A percentile compares a stretch with the other conserved stretches of the same genome.
Conservation (phyloP, 345 rosid species). For the Camelina sativa region DNA sequence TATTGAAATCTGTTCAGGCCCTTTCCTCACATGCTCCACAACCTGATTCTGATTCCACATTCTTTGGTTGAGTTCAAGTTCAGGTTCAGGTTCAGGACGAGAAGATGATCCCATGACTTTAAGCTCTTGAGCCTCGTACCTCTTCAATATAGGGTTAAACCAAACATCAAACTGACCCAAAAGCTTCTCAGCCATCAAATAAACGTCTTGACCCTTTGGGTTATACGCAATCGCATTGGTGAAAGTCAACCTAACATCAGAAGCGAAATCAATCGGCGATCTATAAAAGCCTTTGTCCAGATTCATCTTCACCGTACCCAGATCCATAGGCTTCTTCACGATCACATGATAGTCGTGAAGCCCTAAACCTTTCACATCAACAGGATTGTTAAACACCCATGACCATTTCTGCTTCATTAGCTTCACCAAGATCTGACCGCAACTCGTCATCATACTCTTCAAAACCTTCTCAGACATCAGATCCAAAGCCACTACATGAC, state of each 20-base stretch:
- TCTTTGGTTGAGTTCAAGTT: constrained; percentile 15
- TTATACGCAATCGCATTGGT: constrained; percentile 76
- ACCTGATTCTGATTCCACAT: constrained; percentile 30
- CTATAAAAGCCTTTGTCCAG: constrained; percentile 53
- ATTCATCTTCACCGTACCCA: constrained; percentile 68
- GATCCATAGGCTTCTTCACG: constrained; percentile 81
- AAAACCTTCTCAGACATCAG: constrained; percentile 37
- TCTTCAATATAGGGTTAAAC: constrained; percentile 46
- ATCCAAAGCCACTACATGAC: constrained; percentile 32
- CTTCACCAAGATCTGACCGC: constrained; percentile 67
- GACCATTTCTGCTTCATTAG: constrained; percentile 74
- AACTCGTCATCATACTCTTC: constrained; percentile 47
- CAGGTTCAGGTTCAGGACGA: constrained; percentile 21
- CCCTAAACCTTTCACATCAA: constrained; percentile 66
- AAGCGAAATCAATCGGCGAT: constrained; percentile 69
- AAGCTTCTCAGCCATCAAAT: constrained; percentile 59
- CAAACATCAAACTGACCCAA: constrained; percentile 55
- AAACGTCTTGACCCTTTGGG: constrained; percentile 74
- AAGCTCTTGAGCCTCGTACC: constrained; percentile 36
- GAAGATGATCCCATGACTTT: constrained; percentile 39
- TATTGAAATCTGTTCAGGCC: constrained; percentile 44
- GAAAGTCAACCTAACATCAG: constrained; percentile 77
- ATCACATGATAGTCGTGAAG: constrained; percentile 68
- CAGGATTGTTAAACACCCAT: constrained; percentile 66
- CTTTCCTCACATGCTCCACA: constrained; percentile 37